Evolutionary conservation across 73 alveolate species (phyloP).

Genomic region (Effrenium voratum): DNA sequence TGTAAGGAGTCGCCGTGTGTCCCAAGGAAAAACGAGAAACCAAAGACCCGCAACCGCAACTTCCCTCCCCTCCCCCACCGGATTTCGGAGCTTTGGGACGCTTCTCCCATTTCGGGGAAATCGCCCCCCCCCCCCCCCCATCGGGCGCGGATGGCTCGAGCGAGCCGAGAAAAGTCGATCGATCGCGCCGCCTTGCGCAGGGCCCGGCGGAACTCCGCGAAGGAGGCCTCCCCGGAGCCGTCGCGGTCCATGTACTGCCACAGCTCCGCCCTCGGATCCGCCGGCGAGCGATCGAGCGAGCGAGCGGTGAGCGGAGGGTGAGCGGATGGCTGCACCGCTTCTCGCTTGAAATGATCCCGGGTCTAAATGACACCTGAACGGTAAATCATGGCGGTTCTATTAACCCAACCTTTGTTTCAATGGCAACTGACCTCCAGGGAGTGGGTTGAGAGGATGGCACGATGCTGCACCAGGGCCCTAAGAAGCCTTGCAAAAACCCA

Average conservation of each 20-base stretch:
- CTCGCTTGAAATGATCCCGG: too few species aligned
- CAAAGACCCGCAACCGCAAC: not conserved
- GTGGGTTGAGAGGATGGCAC: too few species aligned
- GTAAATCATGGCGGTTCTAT: too few species aligned
- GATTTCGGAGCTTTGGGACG: not conserved
- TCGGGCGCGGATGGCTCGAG: not conserved
- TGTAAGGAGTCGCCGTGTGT: not conserved
- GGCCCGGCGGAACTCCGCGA: slow-evolving; percentile 73
- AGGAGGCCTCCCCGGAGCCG: slow-evolving; percentile 81
- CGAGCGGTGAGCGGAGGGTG: too few species aligned
- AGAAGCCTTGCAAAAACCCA: too few species aligned
- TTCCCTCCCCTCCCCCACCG: not conserved
- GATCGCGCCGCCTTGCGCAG: slow-evolving; percentile 50
- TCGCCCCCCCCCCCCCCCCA: too few species aligned
- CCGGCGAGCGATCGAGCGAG: too few species aligned
- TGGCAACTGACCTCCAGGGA: too few species aligned
- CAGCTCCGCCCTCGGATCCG: slow-evolving; percentile 48
- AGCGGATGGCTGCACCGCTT: too few species aligned
- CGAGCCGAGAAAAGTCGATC: not conserved
- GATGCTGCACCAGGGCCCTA: too few species aligned
- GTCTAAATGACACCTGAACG: too few species aligned
- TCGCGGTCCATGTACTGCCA: slow-evolving; percentile 89
- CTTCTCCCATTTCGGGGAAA: not conserved
- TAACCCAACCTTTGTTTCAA: too few species aligned
- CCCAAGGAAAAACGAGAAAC: not conserved